Evolutionary conservation across 306 rosid species (phyloP), one percentile per base, ranked within the genome.

Genomic region (Citrullus colocynthis): DNA sequence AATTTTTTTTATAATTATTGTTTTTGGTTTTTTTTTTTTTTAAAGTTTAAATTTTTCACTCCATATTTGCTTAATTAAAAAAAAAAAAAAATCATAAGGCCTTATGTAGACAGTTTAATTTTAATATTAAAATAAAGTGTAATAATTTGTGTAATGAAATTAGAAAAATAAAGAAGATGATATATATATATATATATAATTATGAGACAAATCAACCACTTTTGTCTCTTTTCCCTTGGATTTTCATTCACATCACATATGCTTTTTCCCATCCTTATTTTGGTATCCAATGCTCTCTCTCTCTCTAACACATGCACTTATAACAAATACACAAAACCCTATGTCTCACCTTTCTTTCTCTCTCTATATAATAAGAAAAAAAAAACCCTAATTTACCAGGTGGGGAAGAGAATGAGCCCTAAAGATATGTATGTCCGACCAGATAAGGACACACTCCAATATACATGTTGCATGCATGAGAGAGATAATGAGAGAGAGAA

Each of bases 181-280:
- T 5, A 52, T 15, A 51, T 1, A 51, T 51, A 49, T 4, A 51
- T 15, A 15, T 15, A 63, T 34, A 71, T 10, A 32, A 30, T 28
- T 48, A 24, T 6, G 60, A 49, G 77, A 73, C 15, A 73, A 28
- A 77, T 81, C 77, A 81, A 84, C 88, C 70, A 83, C 84, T 89
- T 83, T 86, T 85, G 98, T 91, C 93, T 82, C 58, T 67, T 88
- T 83, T 84, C 85, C 65, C 66, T 82, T 44, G 91, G 91, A 87
- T 78, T 69, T 82, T 84, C 83, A 75, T 81, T 83, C 85, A 78
- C 41, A 78, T 18, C 14, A 78, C 12, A 52, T 32, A 78, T 78
- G 63, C 81, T 63, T 54, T 61, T 64, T 45, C 62, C 72, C 61
- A 45, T 61, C 73, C 59, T 30, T 49, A 73, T 30, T 44, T 62